Percentiles rank a stretch among this genome's conserved stretches.
phyloP scores from a whole-genome alignment of 768 basidiomycete species.

The Kwoniella shandongensis region DNA sequence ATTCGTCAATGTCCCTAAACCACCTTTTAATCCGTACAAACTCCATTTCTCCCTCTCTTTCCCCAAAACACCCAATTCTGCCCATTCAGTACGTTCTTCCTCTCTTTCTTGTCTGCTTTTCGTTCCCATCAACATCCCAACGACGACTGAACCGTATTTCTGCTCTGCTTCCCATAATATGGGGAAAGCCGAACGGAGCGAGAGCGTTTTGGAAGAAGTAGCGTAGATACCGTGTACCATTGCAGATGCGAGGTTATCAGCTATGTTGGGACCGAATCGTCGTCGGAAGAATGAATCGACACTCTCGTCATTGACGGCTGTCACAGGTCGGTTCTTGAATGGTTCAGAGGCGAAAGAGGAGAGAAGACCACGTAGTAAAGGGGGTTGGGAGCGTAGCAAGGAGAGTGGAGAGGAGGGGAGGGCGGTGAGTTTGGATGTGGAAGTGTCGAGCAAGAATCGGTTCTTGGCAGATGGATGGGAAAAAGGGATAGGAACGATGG shows the following conservation, averaged over 20 bases:
- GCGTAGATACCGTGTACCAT: conserved; percentile 93
- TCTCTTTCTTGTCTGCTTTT: conserved; percentile 20
- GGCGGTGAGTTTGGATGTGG: conserved; percentile 54
- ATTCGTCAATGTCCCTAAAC: conserved; percentile 67
- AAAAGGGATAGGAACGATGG: conserved; percentile 67
- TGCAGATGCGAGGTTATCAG: conserved; percentile 72
- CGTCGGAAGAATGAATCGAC: conserved; percentile 74
- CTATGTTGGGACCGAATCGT: conserved; percentile 70
- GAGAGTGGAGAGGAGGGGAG: conserved; percentile 58
- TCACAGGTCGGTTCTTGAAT: conserved; percentile 51
- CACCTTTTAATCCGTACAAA: conserved; percentile 78
- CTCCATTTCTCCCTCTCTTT: conserved; percentile 71
- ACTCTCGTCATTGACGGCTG: conserved; percentile 64
- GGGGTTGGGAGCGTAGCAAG: conserved; percentile 39
- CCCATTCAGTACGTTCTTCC: conserved; percentile 60
- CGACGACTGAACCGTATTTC: conserved; percentile 69
- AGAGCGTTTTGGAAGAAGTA: conserved; percentile 72
- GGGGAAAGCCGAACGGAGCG: conserved; percentile 75
- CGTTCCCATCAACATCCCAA: conserved; percentile 56
- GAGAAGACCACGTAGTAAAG: conserved; percentile 56
- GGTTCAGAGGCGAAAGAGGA: conserved; percentile 64
- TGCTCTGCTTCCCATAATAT: conserved; percentile 67
- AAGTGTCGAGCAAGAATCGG: conserved; percentile 64
- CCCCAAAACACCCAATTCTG: conserved; percentile 68
- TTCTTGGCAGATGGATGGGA: conserved; percentile 71